Base-by-base conservation (phyloP, 345 rosid genomes). In the Stellera chamaejasme region DNA sequence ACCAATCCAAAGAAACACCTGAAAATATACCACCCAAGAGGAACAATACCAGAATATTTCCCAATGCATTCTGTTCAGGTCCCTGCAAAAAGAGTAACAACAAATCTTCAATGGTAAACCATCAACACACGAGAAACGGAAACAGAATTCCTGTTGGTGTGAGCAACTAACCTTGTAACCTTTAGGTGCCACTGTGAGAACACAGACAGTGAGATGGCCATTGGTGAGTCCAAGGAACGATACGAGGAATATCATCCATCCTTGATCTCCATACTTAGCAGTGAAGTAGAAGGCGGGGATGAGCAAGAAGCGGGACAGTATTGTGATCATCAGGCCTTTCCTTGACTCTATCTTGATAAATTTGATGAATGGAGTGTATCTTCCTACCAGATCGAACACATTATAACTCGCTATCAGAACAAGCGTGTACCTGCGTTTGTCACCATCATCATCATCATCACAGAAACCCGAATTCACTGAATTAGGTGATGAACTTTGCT, bases 61-160 rank as follows among this genome's bases (percentile, higher is more conserved):
- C 97, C 61, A 93, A 47, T 0, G 97, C 99, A 65, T 93, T 93
- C 60, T 85, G 88, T 76, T 89, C 96, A 9, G 97, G 97, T 10
- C 95, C 97, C 97, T 84, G 50, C 69, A 75, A 58, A 68, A 64
- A 25, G 39, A 32, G 9, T 8, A 32, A 8, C 39, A 50, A 54
- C 6, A 50, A 11, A 55, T 13, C 13, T 51, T 43, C 14, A 48
- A 7, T 11, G 2, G 42, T 0, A 14, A 11, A 43, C 27, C 4
- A 12, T 14, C 11, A 6, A 10, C 16, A 42, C 6, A 1, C 5
- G 9, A 32, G 39, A 32, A 32, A 32, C 39, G 3, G 23, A 32
- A 32, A 1, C 39, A 32, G 23, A 19, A 32, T 10, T 32, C 0
- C 9, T 46, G 19, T 46, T 5, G 5, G 55, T 1, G 19, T 8